Evolutionary conservation across 495 filamentous ascomycete genomes (phyloP), one percentile per base, ranked within the genome.

Genomic region (Trichoderma virens): DNA sequence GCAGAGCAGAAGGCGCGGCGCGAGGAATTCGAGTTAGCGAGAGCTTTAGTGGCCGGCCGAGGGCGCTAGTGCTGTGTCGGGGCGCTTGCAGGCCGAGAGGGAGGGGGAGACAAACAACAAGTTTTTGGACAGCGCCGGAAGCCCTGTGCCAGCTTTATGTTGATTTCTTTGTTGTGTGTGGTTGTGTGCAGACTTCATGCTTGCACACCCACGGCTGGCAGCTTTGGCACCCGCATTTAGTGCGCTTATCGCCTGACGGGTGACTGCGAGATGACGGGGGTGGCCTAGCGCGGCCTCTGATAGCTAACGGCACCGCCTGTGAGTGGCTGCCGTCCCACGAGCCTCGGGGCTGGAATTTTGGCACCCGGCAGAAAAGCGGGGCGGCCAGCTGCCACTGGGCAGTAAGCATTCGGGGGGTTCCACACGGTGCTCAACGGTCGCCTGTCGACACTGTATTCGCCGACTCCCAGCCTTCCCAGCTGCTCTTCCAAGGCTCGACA

Each of bases 21-120:
- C 23, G 25, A 56, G 51, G 51, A 27, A 20, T 7, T 47, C n/a
- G 18, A 47, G 43, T n/a, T 20, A 18, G 51, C 32, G 32, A 35
- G 32, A 35, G 32, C 5, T 35, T 35, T 35, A 5, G 32, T 5
- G 32, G 4, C n/a, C n/a, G n/a, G n/a, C n/a, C n/a, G n/a, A n/a
- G 45, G n/a, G 11, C 51, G 51, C 51, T 56, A 56, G 51, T 30
- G 51, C 51, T 56, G 23, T 56, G 51, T 56, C 51, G 51, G 51
- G 51, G 51, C 51, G 51, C 51, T 56, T 56, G 51, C 25, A 56
- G 51, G 11, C 23, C 51, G 13, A 35, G 51, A 56, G 25, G 51
- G 27, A n/a, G n/a, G n/a, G n/a, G n/a, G n/a, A n/a, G n/a, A n/a
- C n/a, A n/a, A n/a, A n/a, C n/a, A n/a, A n/a, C n/a, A n/a, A n/a